Base-by-base conservation (phyloP, 1,284 basidiomycete genomes). In the Ganoderma leucocontextum region DNA sequence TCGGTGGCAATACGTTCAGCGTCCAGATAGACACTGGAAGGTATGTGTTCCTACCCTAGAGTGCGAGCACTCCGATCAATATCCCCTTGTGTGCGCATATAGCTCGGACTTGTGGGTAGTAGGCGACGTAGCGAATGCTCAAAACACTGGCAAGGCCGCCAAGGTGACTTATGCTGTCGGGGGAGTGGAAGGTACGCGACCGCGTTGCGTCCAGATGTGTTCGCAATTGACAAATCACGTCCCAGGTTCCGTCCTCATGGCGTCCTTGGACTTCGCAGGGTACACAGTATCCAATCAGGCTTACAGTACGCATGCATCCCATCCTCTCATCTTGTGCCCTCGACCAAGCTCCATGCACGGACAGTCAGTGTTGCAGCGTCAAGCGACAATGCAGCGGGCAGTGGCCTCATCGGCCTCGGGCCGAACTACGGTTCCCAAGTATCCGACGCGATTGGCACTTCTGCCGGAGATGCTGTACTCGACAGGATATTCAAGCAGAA, bases 101-200 rank as follows among this genome's bases (percentile, higher is more conserved):
- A 82, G 88, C 69, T 85, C 87, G 39, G 89, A 90, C 74, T 77
- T 89, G 13, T 89, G 87, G 87, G 84, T 90, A 4, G 83, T 84
- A 17, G 87, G 84, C 12, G 76, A 68, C 44, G 82, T 89, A 9
- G 74, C 79, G 17, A 77, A 78, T 60, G 81, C 82, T 44, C 79
- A 76, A 12, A 74, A 80, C 62, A 85, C 85, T 2, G 83, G 83
- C 2, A 78, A 80, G 47, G 76, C 75, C 2, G 75, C 81, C 19
- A 75, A 77, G 13, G 82, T 89, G 13, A 80, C 75, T 19, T 89
- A 89, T 78, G 87, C 86, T 19, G 79, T 84, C 8, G 85, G 85
- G 49, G 73, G 75, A 7, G 84, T 85, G 3, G 61, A 79, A 70
- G 87, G 87, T 86, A 66, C 25, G 78, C 57, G 53, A 67, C 69